These are phyloP conservation scores for Micractinium sp. DNA, from an alignment of 139 green algal genomes.

Conservation along the genomic window DNA sequence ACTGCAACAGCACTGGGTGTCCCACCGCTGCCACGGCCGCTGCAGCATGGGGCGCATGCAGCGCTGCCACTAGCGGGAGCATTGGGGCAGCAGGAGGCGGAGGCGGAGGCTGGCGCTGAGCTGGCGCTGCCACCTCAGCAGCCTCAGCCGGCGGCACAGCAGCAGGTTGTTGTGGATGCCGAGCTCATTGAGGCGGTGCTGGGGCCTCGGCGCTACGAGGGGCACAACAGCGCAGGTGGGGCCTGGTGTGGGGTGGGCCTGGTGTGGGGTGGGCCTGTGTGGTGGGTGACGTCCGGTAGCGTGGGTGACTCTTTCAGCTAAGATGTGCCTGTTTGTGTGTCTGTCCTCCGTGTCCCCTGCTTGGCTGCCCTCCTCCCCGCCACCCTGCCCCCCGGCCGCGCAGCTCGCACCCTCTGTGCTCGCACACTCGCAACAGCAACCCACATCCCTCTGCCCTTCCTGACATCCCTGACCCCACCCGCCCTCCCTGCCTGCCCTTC, in stretches of 20 bases:
- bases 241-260: not conserved
- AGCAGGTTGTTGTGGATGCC: conserved; percentile 57
- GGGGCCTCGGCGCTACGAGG: conserved; percentile 61
- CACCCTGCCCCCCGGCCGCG: not conserved
- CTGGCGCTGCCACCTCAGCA: not conserved
- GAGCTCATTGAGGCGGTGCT: conserved; percentile 75
- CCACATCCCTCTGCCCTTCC: not conserved
- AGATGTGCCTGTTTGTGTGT: not conserved
- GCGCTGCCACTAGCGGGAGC: not conserved
- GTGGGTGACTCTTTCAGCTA: not conserved
- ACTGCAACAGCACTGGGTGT: not conserved
- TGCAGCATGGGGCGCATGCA: not conserved
- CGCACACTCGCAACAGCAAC: too few species aligned
- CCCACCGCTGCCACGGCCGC: not conserved
- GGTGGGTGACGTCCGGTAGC: not conserved
- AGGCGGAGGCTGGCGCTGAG: not conserved
- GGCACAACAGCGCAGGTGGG: conserved; percentile 33
- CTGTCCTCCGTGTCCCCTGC: too few species aligned
- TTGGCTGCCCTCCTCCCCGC: not conserved
- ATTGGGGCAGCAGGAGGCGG: not conserved
- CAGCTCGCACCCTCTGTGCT: not conserved
- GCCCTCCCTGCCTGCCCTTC: not conserved
- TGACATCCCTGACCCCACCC: not conserved
- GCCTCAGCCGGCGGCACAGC: not conserved
- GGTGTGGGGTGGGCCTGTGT: not conserved